phyloP scores from a whole-genome alignment of 345 rosid species.

The Carallia brachiata region DNA sequence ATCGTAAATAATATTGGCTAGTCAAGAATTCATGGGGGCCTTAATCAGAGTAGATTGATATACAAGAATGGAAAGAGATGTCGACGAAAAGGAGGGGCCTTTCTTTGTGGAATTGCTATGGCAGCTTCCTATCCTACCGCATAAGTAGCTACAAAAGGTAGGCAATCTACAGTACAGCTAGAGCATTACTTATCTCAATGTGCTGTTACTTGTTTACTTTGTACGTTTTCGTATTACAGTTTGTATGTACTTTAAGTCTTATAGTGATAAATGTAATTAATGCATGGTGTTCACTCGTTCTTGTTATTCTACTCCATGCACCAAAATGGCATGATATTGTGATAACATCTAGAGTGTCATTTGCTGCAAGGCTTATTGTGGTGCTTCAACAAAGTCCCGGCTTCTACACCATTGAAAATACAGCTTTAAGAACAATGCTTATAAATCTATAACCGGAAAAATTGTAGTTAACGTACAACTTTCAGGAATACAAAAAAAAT shows the following conservation, averaged over 20 bases:
- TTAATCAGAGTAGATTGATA: constrained; percentile 24
- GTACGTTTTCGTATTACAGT: not conserved
- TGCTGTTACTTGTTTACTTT: not conserved
- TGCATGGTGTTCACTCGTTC: not conserved
- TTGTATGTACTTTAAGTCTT: not conserved
- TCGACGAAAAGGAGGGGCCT: constrained; percentile 9
- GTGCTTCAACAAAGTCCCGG: too few species aligned
- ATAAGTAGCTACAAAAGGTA: not conserved
- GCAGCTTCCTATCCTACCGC: constrained; percentile 28
- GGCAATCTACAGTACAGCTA: not conserved
- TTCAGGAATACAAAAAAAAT: too few species aligned
- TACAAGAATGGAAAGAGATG: constrained; percentile 19
- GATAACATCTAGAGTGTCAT: not conserved
- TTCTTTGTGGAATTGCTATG: constrained; percentile 29
- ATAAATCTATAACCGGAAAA: too few species aligned
- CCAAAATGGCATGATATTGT: not conserved
- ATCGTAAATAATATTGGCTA: constrained; percentile 22
- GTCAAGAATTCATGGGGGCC: constrained; percentile 32
- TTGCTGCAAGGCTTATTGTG: too few species aligned
- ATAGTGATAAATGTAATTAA: not conserved
- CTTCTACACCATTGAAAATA: too few species aligned
- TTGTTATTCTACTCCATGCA: not conserved
- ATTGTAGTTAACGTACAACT: too few species aligned
- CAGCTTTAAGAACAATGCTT: too few species aligned
- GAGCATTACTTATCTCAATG: not conserved